phyloP scores from a whole-genome alignment of 2,329 filamentous ascomycete species.

The Conoideocrella luteorostrata region DNA sequence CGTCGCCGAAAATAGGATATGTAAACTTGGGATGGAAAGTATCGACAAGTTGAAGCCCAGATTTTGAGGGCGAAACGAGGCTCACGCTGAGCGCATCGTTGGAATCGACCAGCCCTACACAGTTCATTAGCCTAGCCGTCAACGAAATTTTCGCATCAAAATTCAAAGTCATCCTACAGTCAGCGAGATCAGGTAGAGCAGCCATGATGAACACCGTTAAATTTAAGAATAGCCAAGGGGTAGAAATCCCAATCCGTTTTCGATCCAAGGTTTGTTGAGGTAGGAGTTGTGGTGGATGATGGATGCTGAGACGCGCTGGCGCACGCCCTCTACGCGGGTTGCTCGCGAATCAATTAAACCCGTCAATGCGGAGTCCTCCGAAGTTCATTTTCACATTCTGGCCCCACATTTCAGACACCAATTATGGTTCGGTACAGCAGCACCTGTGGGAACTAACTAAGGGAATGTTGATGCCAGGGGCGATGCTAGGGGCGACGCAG shows the following conservation, averaged over 20 bases:
- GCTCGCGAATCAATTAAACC: conserved; percentile 19
- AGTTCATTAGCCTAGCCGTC: neutral
- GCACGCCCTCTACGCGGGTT: conserved; percentile 11
- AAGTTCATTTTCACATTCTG: too few species aligned
- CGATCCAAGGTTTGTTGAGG: too few species aligned
- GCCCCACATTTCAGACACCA: conserved; percentile 16
- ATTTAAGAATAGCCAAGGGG: too few species aligned
- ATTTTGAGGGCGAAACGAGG: conserved; percentile 44
- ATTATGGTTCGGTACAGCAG: too few species aligned
- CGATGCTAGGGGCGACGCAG: conserved; percentile 1
- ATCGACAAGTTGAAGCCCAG: conserved; percentile 49
- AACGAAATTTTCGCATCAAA: neutral
- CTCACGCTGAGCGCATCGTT: conserved; percentile 59
- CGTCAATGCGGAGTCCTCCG: too few species aligned
- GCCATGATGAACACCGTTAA: conserved; percentile 18
- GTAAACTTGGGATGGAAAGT: conserved; percentile 83
- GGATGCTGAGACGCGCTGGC: conserved; percentile 9
- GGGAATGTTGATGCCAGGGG: too few species aligned
- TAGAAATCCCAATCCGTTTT: too few species aligned
- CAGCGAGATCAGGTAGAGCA: conserved; percentile 22
- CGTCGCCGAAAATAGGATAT: conserved; percentile 88
- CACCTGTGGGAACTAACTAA: too few species aligned
- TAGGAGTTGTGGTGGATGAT: too few species aligned
- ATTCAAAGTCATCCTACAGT: conserved; percentile 22
- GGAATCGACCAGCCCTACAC: conserved; percentile 50